Percentiles rank a stretch among this genome's conserved stretches.
These are phyloP conservation scores for Ballota nigra DNA, from an alignment of 257 asterid species.

Conservation along the genomic window DNA sequence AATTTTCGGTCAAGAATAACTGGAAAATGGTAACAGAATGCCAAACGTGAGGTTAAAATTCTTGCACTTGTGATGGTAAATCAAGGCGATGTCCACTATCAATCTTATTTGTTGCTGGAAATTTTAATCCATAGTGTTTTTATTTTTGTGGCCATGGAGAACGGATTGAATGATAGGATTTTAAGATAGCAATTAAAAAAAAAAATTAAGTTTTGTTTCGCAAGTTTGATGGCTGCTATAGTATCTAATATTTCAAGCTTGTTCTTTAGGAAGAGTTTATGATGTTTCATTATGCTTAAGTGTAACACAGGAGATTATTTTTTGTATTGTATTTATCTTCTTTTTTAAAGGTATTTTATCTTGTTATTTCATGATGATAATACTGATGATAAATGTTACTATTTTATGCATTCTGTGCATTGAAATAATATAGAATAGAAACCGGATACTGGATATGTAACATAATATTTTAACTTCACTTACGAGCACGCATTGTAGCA, in stretches of 20 bases:
- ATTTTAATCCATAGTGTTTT: background rate
- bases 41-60: background rate
- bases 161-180: background rate
- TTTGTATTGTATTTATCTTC: no score
- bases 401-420: background rate
- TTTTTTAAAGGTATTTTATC: background rate
- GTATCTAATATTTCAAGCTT: background rate
- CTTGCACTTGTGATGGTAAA: background rate
- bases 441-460: no score
- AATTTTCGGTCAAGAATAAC: background rate
- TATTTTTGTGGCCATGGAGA: background rate
- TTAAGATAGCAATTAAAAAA: background rate
- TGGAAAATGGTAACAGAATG: background rate
- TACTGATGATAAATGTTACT: background rate
- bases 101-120: constrained; percentile 14
- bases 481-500: no score
- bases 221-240: background rate
- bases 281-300: background rate
- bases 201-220: background rate
- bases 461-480: no score
- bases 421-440: no score
- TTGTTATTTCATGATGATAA: background rate
- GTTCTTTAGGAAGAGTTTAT: background rate
- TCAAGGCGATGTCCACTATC: background rate
- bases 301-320: background rate